These are phyloP conservation scores for Aschersonia sp. DNA, from an alignment of 2,329 filamentous ascomycete species.

Conservation along the genomic window DNA sequence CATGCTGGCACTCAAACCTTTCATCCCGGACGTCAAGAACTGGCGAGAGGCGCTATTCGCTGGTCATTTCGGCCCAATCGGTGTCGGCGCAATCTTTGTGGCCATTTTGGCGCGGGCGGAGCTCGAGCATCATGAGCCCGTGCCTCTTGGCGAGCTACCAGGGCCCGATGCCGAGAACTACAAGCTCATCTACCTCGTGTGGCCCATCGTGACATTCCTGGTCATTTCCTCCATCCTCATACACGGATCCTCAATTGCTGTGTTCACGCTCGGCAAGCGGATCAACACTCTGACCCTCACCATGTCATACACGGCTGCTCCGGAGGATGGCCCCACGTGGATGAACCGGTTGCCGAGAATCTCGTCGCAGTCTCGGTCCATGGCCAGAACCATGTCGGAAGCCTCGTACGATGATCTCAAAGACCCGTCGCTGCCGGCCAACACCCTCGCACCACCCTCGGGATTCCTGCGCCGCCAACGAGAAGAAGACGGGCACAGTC, in stretches of 20 bases:
- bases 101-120: slow-evolving; percentile 90
- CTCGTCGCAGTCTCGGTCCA: slow-evolving; percentile 56
- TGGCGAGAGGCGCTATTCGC: slow-evolving; percentile 96
- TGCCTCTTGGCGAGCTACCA: slow-evolving; percentile 54
- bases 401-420: slow-evolving; percentile 54
- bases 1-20: slow-evolving; percentile 79
- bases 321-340: slow-evolving; percentile 82
- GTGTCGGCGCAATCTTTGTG: slow-evolving; percentile 91
- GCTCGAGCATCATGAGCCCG: slow-evolving; percentile 60
- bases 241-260: slow-evolving; percentile 93
- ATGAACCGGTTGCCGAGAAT: slow-evolving; percentile 80
- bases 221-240: slow-evolving; percentile 91
- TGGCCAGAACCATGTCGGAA: slow-evolving; percentile 74
- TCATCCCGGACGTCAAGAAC: slow-evolving; percentile 94
- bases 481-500: slow-evolving; percentile 51
- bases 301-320: slow-evolving; percentile 86
- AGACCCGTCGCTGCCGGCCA: slow-evolving; percentile 46
- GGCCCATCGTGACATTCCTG: slow-evolving; percentile 89
- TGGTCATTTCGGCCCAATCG: slow-evolving; percentile 94
- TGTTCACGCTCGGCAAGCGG: slow-evolving; percentile 92
- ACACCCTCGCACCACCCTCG: slow-evolving; percentile 56
- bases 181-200: slow-evolving; percentile 70
- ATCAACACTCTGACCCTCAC: slow-evolving; percentile 95
- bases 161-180: slow-evolving; percentile 40
- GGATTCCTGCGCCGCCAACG: slow-evolving; percentile 72